Evolutionary conservation across 371 early-diverging fungal species (phyloP).

Genomic region (Thermomucor indicae-seudaticae): DNA sequence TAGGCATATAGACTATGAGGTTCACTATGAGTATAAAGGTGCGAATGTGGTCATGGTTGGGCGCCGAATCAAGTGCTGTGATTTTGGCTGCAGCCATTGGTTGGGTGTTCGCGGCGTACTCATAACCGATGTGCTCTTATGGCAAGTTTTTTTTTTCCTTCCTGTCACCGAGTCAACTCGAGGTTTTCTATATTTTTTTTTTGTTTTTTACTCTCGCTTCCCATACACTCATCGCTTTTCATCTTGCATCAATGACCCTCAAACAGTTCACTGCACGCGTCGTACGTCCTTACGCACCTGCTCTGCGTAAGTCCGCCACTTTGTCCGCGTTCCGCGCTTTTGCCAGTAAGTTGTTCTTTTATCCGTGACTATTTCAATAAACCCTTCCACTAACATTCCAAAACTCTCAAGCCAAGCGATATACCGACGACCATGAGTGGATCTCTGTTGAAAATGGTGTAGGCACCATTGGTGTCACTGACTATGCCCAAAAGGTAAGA

Average conservation of each 20-base stretch:
- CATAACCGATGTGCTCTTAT: too few relatives aligned
- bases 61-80: too few relatives aligned
- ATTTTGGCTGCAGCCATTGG: too few relatives aligned
- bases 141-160: too few relatives aligned
- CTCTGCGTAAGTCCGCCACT: slow-evolving; percentile 29
- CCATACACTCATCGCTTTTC: slow-evolving; percentile 3
- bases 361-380: neutral
- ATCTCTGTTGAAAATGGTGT: slow-evolving; percentile 65
- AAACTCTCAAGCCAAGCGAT: slow-evolving; percentile 54
- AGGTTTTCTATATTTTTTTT: slow-evolving; percentile 10
- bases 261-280: slow-evolving; percentile 43
- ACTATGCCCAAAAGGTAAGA: slow-evolving; percentile 75
- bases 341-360: slow-evolving; percentile 35
- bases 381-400: neutral
- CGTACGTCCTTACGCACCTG: slow-evolving; percentile 38
- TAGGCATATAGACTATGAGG: too few relatives aligned
- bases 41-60: too few relatives aligned
- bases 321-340: slow-evolving; percentile 35
- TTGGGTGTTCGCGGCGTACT: too few relatives aligned
- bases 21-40: too few relatives aligned
- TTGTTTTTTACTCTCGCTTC: slow-evolving; percentile 12
- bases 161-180: too few relatives aligned
- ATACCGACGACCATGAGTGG: slow-evolving; percentile 95
- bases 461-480: slow-evolving; percentile 91
- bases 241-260: slow-evolving; percentile 32